phyloP scores from a whole-genome alignment of 2,329 filamentous ascomycete genomes.

The Lithohypha guttulata region DNA sequence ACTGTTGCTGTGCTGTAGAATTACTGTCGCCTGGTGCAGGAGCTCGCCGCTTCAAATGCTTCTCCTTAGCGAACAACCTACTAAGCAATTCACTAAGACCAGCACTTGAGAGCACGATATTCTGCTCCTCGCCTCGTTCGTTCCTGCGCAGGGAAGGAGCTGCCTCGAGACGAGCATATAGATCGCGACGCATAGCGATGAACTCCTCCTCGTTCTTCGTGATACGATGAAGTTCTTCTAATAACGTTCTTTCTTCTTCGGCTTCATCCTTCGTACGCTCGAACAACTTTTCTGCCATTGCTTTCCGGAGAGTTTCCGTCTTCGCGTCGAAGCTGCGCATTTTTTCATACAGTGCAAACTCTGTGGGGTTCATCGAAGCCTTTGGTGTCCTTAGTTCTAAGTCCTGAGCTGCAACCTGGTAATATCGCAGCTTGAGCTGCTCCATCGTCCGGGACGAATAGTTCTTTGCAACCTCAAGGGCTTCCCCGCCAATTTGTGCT shows the following conservation, averaged over 20 bases:
- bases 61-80: constrained; percentile 71
- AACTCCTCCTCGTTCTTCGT: constrained; percentile 75
- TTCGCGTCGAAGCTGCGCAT: constrained; percentile 78
- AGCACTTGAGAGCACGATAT: constrained; percentile 65
- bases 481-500: constrained; percentile 31
- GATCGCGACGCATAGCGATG: constrained; percentile 75
- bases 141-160: constrained; percentile 61
- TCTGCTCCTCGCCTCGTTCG: constrained; percentile 21
- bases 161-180: constrained; percentile 78
- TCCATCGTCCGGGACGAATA: constrained; percentile 60
- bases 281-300: constrained; percentile 69
- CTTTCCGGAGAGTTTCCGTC: constrained; percentile 70
- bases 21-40: constrained; percentile 44
- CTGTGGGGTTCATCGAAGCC: constrained; percentile 74
- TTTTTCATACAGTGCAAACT: constrained; percentile 72
- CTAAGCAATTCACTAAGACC: constrained; percentile 72
- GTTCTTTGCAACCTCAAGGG: constrained; percentile 17
- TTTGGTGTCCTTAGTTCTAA: constrained; percentile 70
- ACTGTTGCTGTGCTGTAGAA: constrained; percentile 33
- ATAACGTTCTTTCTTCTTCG: constrained; percentile 77
- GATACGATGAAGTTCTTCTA: constrained; percentile 86
- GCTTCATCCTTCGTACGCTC: constrained; percentile 76
- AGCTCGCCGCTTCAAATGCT: constrained; percentile 76
- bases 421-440: constrained; percentile 84
- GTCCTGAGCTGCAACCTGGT: constrained; percentile 71